A percentile compares a stretch with the other conserved stretches of the same genome.
Evolutionary conservation across 495 filamentous ascomycete species (phyloP).

Genomic region (Penicillium silybi): DNA sequence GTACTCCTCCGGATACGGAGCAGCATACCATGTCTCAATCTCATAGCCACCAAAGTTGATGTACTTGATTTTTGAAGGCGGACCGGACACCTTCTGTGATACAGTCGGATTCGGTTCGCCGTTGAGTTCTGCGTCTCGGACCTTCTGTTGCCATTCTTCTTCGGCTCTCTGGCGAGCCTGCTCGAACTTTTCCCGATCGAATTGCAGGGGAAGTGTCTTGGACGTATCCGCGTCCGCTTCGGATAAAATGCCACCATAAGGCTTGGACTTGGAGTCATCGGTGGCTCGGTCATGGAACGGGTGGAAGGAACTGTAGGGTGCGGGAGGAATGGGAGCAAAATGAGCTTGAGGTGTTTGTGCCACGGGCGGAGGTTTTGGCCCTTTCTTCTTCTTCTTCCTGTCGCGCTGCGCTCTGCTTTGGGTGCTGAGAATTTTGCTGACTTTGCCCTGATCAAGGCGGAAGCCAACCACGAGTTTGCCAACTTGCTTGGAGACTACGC

Average conservation of each 20-base stretch:
- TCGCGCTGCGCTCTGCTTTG: slow-evolving; percentile 29
- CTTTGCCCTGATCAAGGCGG: slow-evolving; percentile 53
- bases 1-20: slow-evolving; percentile 97
- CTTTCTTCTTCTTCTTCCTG: slow-evolving; percentile 28
- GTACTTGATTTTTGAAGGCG: slow-evolving; percentile 94
- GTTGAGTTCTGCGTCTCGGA: slow-evolving; percentile 42
- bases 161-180: slow-evolving; percentile 84
- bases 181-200: slow-evolving; percentile 82
- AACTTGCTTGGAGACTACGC: slow-evolving; percentile 31
- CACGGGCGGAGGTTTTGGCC: slow-evolving; percentile 31
- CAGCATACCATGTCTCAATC: slow-evolving; percentile 99
- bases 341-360: slow-evolving; percentile 39
- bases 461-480: slow-evolving; percentile 56
- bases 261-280: slow-evolving; percentile 86
- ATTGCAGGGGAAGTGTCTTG: slow-evolving; percentile 73
- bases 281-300: slow-evolving; percentile 81
- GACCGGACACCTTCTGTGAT: slow-evolving; percentile 70
- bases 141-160: slow-evolving; percentile 76
- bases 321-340: slow-evolving; percentile 43
- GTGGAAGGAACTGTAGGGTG: slow-evolving; percentile 67
- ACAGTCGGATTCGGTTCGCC: slow-evolving; percentile 46
- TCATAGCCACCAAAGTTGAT: slow-evolving; percentile 97
- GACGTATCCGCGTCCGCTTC: slow-evolving; percentile 89
- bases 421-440: slow-evolving; percentile 53
- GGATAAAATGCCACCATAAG: slow-evolving; percentile 88